Percentiles rank a stretch among this genome's conserved stretches.
Evolutionary conservation across 371 early-diverging fungal species (phyloP).

Genomic region (Mortierella polycephala): DNA sequence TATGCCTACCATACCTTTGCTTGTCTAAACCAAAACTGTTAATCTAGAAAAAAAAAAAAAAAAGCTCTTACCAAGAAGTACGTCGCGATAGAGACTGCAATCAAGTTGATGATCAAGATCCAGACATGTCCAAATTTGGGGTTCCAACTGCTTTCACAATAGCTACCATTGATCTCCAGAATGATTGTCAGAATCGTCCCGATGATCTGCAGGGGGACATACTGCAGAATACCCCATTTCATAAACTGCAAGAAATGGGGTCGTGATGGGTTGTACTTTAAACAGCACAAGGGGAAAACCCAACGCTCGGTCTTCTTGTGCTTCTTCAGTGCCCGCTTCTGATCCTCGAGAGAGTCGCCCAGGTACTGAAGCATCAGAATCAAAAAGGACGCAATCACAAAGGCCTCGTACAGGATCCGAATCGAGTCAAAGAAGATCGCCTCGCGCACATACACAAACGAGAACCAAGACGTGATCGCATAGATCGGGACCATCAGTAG

Average conservation of each 20-base stretch:
- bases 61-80: slow-evolving; percentile 55
- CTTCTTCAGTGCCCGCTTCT: slow-evolving; percentile 46
- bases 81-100: slow-evolving; percentile 44
- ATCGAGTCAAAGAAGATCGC: slow-evolving; percentile 70
- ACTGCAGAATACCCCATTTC: slow-evolving; percentile 72
- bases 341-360: slow-evolving; percentile 59
- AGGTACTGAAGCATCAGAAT: slow-evolving; percentile 71
- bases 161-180: slow-evolving; percentile 23
- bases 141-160: slow-evolving; percentile 50
- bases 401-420: slow-evolving; percentile 75
- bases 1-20: not conserved
- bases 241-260: slow-evolving; percentile 66
- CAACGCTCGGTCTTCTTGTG: slow-evolving; percentile 59
- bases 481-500: slow-evolving; percentile 79
- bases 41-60: not conserved
- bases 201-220: slow-evolving; percentile 67
- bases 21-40: not conserved
- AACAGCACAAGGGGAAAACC: slow-evolving; percentile 70
- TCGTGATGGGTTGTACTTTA: slow-evolving; percentile 68
- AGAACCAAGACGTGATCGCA: slow-evolving; percentile 70
- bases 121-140: slow-evolving; percentile 56
- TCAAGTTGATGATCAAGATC: slow-evolving; percentile 54
- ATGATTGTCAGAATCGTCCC: slow-evolving; percentile 56
- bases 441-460: slow-evolving; percentile 70
- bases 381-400: slow-evolving; percentile 68